phyloP scores from a whole-genome alignment of 148 eudicot species.

The Amaranthus cruentus region DNA sequence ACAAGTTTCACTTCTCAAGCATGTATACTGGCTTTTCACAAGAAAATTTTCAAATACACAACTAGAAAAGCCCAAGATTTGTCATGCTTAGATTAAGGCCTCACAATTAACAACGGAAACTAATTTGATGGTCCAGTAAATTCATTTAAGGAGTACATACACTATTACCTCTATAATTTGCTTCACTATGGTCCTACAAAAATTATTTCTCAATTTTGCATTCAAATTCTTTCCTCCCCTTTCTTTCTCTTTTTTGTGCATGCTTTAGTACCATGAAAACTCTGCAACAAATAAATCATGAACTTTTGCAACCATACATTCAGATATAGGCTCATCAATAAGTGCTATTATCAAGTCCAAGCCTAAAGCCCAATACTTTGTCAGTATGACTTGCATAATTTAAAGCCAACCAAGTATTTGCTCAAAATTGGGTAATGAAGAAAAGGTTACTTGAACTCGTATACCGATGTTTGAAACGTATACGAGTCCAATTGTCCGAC shows the following conservation, averaged over 20 bases:
- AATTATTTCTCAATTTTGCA: neutral
- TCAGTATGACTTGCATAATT: neutral
- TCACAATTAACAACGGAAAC: neutral
- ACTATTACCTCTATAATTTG: neutral
- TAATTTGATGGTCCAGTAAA: neutral
- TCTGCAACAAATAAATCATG: neutral
- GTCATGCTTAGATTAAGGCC: neutral
- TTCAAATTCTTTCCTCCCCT: neutral
- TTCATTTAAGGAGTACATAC: neutral
- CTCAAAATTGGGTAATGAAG: too few relatives aligned
- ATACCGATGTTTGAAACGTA: too few relatives aligned
- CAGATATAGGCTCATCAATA: too few relatives aligned
- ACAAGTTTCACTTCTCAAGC: neutral
- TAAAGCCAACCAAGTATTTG: too few relatives aligned
- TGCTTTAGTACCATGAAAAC: neutral
- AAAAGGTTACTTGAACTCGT: too few relatives aligned
- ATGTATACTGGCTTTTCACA: neutral
- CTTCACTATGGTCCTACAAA: neutral
- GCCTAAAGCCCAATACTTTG: neutral
- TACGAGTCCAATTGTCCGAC: too few relatives aligned
- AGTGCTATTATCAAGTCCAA: neutral
- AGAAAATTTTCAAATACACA: neutral
- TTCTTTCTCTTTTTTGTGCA: neutral
- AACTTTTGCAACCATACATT: neutral
- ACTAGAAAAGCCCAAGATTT: neutral